phyloP scores from a whole-genome alignment of 257 asterid species.

The Capsicum baccatum region DNA sequence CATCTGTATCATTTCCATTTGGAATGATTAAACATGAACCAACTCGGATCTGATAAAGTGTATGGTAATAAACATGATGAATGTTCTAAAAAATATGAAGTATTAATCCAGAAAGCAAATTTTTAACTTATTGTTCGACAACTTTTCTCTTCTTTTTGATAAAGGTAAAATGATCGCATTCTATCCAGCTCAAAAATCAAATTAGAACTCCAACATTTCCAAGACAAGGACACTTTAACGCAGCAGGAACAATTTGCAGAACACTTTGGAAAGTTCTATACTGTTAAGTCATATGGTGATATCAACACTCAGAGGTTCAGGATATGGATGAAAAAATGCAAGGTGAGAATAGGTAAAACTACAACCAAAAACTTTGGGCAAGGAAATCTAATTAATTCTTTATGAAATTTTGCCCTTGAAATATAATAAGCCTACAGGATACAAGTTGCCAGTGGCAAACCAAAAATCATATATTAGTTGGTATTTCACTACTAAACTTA shows the following conservation, averaged over 20 bases:
- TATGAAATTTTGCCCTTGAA: neutral
- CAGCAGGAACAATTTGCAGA: neutral
- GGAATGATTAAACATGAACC: neutral
- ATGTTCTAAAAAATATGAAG: neutral
- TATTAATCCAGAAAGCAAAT: neutral
- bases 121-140: neutral
- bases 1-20: neutral
- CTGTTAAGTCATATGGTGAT: neutral
- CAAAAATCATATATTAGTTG: neutral
- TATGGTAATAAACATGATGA: conserved; percentile 3
- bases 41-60: neutral
- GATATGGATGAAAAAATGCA: neutral
- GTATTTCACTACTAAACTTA: neutral
- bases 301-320: neutral
- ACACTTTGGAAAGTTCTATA: neutral
- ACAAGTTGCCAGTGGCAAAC: neutral
- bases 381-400: neutral
- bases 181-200: neutral
- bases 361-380: neutral
- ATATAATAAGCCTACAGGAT: neutral
- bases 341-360: neutral
- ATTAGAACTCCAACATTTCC: neutral
- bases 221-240: neutral
- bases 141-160: neutral
- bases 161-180: neutral